Conservation (phyloP, 148 eudicot species). For the Chenopodium suecicum region DNA sequence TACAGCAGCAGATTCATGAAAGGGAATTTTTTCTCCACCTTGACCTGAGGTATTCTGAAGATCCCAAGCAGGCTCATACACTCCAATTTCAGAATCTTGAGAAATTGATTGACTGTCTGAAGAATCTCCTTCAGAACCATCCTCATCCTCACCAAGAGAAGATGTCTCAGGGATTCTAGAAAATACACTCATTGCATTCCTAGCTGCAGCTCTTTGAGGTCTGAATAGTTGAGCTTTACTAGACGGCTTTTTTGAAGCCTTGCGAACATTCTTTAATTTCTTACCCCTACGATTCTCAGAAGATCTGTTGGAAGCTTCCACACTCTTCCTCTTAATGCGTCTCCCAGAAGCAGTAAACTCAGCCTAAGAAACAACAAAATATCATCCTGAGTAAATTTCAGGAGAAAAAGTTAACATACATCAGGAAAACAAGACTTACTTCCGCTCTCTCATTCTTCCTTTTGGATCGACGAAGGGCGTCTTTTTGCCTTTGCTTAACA, state of each 20-base stretch:
- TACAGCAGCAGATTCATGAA: constrained; percentile 30
- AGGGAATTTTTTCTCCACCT: constrained; percentile 25
- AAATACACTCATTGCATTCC: constrained; percentile 48
- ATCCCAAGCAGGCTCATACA: constrained; percentile 29
- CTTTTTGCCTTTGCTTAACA: constrained; percentile 38
- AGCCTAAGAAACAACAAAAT: constrained; percentile 40
- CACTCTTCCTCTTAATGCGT: constrained; percentile 59
- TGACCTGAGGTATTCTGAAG: constrained; percentile 28
- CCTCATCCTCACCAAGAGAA: constrained; percentile 51
- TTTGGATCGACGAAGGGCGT: constrained; percentile 69
- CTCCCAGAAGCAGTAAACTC: constrained; percentile 61
- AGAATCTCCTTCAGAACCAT: constrained; percentile 45
- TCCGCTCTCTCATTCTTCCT: constrained; percentile 58
- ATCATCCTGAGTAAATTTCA: constrained; percentile 20
- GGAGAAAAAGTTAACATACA: neutral
- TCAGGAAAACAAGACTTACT: constrained; percentile 37
- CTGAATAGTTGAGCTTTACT: constrained; percentile 47
- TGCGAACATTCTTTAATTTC: constrained; percentile 38
- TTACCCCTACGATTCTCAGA: constrained; percentile 45
- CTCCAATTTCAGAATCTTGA: constrained; percentile 37
- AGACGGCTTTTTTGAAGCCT: constrained; percentile 46
- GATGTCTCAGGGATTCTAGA: constrained; percentile 49
- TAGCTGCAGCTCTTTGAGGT: constrained; percentile 80
- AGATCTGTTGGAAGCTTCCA: constrained; percentile 47
- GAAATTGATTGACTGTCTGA: constrained; percentile 52